Conservation (phyloP, 331 rosid species). For the Malus hybrid region DNA sequence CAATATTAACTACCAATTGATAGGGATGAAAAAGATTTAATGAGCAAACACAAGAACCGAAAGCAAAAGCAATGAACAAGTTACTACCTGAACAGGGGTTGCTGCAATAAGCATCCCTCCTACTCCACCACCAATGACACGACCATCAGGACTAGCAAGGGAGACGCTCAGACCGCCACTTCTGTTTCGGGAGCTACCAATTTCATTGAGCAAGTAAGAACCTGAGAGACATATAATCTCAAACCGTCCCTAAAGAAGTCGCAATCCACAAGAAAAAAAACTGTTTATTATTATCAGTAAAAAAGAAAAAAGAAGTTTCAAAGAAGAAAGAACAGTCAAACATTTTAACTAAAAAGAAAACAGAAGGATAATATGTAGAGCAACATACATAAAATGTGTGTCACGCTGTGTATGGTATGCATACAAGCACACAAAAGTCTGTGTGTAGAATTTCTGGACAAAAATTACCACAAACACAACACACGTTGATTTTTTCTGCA, state of each 20-base stretch:
- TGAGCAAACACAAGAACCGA: not conserved
- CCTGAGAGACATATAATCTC: conserved; percentile 92
- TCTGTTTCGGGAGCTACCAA: conserved; percentile 49
- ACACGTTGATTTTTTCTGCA: not conserved
- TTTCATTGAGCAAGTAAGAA: conserved; percentile 59
- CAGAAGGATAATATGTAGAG: not conserved
- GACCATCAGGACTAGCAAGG: conserved; percentile 97
- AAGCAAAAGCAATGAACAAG: not conserved
- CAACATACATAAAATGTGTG: not conserved
- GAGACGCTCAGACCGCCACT: conserved; percentile 70
- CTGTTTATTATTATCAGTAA: not conserved
- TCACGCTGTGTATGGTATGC: not conserved
- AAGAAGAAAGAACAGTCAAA: not conserved
- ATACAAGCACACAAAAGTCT: not conserved
- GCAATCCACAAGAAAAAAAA: conserved; percentile 1
- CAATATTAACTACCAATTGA: not conserved
- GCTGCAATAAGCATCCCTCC: conserved; percentile 91
- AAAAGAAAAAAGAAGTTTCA: not conserved
- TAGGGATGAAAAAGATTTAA: not conserved
- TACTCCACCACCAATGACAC: conserved; percentile 85
- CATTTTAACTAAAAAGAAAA: not conserved
- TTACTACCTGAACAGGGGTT: conserved; percentile 80
- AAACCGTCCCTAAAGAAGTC: conserved; percentile 65
- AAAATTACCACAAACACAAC: not conserved
- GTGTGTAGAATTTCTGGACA: not conserved